Evolutionary conservation across 305 asterid species (phyloP).

Genomic region (Euphrasia arctica): DNA sequence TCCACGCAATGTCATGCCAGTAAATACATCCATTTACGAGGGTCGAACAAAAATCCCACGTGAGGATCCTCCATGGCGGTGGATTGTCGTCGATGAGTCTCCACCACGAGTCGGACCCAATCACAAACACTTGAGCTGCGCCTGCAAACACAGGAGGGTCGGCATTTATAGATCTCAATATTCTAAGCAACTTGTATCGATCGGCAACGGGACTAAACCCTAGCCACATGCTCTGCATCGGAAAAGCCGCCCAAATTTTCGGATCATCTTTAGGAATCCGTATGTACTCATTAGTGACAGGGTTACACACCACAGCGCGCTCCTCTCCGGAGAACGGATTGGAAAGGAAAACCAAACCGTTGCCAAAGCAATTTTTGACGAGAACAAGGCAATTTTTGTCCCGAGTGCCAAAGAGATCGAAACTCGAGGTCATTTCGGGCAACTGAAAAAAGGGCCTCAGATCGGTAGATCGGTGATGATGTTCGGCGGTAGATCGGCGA

Average conservation of each 20-base stretch:
- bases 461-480: neutral
- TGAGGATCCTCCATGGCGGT: neutral
- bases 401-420: neutral
- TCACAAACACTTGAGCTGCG: conserved; percentile 18
- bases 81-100: neutral
- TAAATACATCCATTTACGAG: conserved; percentile 14
- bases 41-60: conserved; percentile 15
- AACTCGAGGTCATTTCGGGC: neutral
- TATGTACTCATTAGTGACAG: conserved; percentile 23
- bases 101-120: conserved; percentile 24
- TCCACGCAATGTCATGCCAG: conserved; percentile 13
- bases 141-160: neutral
- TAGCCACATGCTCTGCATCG: conserved; percentile 21
- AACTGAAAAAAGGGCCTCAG: conserved; percentile 16
- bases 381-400: conserved; percentile 7
- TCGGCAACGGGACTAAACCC: conserved; percentile 16
- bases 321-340: neutral
- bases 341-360: conserved; percentile 24
- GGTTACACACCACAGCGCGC: conserved; percentile 29
- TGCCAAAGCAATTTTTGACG: conserved; percentile 26
- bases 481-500: conserved; percentile 19
- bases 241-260: neutral
- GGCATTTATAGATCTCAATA: neutral
- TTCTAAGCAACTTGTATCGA: conserved; percentile 25
- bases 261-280: conserved; percentile 3